A percentile compares a stretch with the other conserved stretches of the same genome.
These are phyloP conservation scores for Candida boidinii DNA, from an alignment of 805 yeast species.

Conservation along the genomic window DNA sequence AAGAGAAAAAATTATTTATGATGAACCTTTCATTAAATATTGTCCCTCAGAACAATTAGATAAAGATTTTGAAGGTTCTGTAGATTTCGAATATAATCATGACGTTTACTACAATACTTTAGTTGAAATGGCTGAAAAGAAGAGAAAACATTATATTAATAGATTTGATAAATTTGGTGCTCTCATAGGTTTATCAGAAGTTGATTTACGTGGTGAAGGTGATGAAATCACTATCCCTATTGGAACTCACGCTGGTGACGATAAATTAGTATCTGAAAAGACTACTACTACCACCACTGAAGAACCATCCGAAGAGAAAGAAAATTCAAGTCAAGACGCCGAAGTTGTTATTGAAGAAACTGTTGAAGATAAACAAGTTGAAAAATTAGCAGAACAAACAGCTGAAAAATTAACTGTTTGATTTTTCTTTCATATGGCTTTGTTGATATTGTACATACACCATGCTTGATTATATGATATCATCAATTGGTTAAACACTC, in stretches of 20 bases:
- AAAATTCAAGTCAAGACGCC: no score
- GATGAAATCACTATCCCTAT: conserved; percentile 20
- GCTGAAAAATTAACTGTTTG: no score
- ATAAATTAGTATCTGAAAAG: no score
- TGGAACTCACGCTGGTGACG: conserved; percentile 20
- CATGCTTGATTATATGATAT: no score
- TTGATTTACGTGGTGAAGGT: conserved; percentile 50
- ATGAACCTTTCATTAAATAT: conserved; percentile 77
- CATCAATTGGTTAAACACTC: no score
- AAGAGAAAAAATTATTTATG: conserved; percentile 85
- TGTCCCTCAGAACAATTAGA: conserved; percentile 81
- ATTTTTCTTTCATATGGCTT: no score
- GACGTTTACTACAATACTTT: conserved; percentile 70
- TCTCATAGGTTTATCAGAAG: conserved; percentile 72
- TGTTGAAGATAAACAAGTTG: not conserved
- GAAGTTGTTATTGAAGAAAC: not conserved
- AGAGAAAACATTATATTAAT: conserved; percentile 53
- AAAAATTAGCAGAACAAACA: no score
- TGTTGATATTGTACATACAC: no score
- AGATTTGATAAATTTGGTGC: conserved; percentile 69
- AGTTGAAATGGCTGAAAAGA: conserved; percentile 48
- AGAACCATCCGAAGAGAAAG: not conserved
- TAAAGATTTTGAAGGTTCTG: conserved; percentile 73
- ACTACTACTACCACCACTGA: not conserved
- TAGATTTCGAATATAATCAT: conserved; percentile 80